Base-by-base conservation (phyloP, 108 stramenopile genomes). In the Ochromonas danica region DNA sequence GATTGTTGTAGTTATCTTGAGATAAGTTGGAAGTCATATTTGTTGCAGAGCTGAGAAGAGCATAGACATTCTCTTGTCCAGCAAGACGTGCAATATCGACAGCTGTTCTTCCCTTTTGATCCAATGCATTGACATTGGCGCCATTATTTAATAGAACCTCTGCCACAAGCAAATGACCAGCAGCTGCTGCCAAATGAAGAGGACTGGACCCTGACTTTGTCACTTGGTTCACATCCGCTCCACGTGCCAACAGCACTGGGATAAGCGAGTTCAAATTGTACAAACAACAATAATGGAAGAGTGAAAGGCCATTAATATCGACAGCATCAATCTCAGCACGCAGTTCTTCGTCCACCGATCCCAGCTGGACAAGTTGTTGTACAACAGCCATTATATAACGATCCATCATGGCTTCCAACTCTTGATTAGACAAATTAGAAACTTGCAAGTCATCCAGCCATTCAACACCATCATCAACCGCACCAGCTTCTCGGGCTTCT, bases 271-370 rank as follows among this genome's bases (percentile, higher is more conserved):
- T 43, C 51, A 86, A 72, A 27, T 74, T 80, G 79, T 85, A 85
- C 40, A 86, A 81, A 35, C 81, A 82, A 17, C 84, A 82, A 80
- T 86, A 85, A 79, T 86, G 85, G 0, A 85, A 78, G 6, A 86
- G 71, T 39, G 42, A 39, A 79, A 60, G 79, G 27, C 85, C 85
- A 25, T 42, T 39, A 1, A 42, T 6, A 39, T 86, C 85, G 25
- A 83, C 40, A 27, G 79, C 70, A 51, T 85, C 75, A 22, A 86
- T 81, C 62, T 86, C 84, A 28, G 81, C 82, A 42, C 36, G 61
- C 36, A 86, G 43, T 17, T 77, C 85, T 0, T 0, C 0, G 33
- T 72, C 6, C 6, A 0, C 38, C 31, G 79, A 0, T 35, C 78
- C 83, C 35, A 83, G 42, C 0, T 42, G 83, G 43, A 39, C 65